A percentile compares a stretch with the other conserved stretches of the same genome.
Evolutionary conservation across 768 basidiomycete genomes (phyloP).

Genomic region (Lactifluus echinatus): DNA sequence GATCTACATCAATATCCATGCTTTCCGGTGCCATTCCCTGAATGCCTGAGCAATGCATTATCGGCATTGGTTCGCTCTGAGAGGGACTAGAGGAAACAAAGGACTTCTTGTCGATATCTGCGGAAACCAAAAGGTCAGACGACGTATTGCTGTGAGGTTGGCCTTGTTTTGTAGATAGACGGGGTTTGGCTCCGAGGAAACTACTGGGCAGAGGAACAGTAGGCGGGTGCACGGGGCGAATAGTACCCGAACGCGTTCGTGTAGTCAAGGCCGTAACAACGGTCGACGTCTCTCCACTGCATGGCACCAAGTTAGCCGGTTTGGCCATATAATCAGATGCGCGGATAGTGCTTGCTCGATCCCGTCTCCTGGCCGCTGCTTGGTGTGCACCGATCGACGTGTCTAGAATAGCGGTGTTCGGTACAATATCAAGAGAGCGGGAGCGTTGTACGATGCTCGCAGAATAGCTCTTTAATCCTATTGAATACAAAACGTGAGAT

Average conservation of each 20-base stretch:
- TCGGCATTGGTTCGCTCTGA: neutral
- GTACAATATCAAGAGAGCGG: conserved; percentile 12
- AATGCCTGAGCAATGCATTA: neutral
- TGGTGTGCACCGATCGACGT: neutral
- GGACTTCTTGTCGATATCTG: neutral
- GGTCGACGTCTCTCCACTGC: neutral
- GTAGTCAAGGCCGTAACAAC: conserved; percentile 8
- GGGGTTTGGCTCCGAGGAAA: neutral
- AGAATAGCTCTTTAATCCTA: neutral
- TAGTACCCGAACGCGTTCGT: conserved; percentile 21
- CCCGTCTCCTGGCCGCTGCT: conserved; percentile 1
- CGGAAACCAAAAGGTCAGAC: neutral
- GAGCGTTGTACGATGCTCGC: neutral
- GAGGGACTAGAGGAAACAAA: neutral
- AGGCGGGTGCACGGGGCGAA: conserved; percentile 15
- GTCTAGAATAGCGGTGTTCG: neutral
- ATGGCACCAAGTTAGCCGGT: neutral
- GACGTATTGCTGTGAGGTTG: conserved; percentile 4
- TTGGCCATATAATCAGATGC: conserved; percentile 16
- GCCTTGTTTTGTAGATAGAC: conserved; percentile 21
- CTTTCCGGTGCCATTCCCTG: neutral
- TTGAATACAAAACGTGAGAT: neutral
- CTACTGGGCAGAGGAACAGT: neutral
- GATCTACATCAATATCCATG: conserved; percentile 1
- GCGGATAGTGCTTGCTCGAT: conserved; percentile 21